Evolutionary conservation across 305 asterid genomes (phyloP).

Genomic region (Fraxinus sp.): DNA sequence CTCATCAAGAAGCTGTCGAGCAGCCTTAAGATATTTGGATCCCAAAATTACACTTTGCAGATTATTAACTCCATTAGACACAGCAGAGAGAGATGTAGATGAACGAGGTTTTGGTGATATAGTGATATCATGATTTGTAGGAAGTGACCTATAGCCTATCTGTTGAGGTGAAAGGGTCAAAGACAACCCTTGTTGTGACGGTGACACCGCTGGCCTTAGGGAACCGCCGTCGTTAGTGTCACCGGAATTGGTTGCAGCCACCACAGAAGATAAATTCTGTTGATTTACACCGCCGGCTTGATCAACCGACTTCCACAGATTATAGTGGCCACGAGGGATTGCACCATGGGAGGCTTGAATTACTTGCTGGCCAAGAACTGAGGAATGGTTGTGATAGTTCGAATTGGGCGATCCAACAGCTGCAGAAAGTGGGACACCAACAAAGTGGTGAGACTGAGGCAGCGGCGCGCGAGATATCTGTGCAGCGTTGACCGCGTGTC

Average conservation of each 20-base stretch:
- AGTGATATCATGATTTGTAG: neutral
- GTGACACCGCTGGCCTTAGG: constrained; percentile 28
- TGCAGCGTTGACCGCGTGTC: constrained; percentile 15
- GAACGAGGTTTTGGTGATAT: neutral
- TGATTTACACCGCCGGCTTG: constrained; percentile 21
- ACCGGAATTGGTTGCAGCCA: constrained; percentile 1
- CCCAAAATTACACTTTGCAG: constrained; percentile 36
- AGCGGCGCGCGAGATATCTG: constrained; percentile 33
- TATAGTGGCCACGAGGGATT: constrained; percentile 29
- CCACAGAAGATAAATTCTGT: constrained; percentile 17
- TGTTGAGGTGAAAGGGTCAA: constrained; percentile 50
- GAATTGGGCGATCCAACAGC: constrained; percentile 5
- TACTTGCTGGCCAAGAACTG: constrained; percentile 30
- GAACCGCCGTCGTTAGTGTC: constrained; percentile 5
- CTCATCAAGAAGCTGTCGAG: constrained; percentile 63
- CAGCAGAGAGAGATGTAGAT: constrained; percentile 7
- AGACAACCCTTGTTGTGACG: constrained; percentile 50
- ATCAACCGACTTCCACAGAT: constrained; percentile 35
- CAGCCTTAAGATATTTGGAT: constrained; percentile 58
- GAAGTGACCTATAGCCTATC: neutral
- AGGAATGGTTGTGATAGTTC: constrained; percentile 18
- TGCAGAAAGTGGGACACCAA: constrained; percentile 40
- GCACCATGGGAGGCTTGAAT: constrained; percentile 25
- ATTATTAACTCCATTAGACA: constrained; percentile 31
- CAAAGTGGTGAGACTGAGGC: constrained; percentile 39